phyloP scores from a whole-genome alignment of 495 filamentous ascomycete genomes.

The Penicillium atrosanguineum region DNA sequence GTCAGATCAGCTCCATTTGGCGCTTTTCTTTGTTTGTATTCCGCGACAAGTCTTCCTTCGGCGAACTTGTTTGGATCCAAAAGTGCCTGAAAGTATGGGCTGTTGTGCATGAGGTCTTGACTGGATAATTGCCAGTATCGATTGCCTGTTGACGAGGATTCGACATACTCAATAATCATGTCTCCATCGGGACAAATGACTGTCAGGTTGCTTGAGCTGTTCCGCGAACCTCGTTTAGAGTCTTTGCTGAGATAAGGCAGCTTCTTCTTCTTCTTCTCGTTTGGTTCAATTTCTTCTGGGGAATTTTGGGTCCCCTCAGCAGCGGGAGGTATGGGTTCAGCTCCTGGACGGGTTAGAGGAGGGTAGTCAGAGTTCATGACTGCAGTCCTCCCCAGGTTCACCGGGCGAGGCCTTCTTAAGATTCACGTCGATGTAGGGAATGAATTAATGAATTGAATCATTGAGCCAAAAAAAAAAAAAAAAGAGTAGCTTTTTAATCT shows the following conservation, averaged over 20 bases:
- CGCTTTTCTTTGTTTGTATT: conserved; percentile 15
- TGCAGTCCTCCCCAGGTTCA: neutral
- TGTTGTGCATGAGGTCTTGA: conserved; percentile 27
- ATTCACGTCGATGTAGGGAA: neutral
- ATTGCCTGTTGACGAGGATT: conserved; percentile 7
- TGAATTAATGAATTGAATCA: neutral
- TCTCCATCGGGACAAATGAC: conserved; percentile 33
- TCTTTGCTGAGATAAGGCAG: neutral
- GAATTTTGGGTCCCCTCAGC: neutral
- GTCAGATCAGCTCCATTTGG: neutral
- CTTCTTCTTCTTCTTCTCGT: neutral
- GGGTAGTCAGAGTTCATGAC: conserved; percentile 14
- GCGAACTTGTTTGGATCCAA: conserved; percentile 48
- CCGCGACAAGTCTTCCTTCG: conserved; percentile 40
- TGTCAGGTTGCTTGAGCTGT: conserved; percentile 6
- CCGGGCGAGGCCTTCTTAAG: neutral
- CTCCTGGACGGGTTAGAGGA: conserved; percentile 5
- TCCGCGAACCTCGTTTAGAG: neutral
- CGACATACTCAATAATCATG: conserved; percentile 35
- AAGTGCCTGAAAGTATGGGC: conserved; percentile 46
- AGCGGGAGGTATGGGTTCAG: neutral
- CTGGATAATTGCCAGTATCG: conserved; percentile 39
- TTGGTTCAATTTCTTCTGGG: neutral
- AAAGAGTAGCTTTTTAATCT: neutral
- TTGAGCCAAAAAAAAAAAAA: neutral